Percentiles rank a stretch among this genome's conserved stretches.
Evolutionary conservation across 805 yeast genomes (phyloP).

Genomic region (Kluyveromyces starmeri): DNA sequence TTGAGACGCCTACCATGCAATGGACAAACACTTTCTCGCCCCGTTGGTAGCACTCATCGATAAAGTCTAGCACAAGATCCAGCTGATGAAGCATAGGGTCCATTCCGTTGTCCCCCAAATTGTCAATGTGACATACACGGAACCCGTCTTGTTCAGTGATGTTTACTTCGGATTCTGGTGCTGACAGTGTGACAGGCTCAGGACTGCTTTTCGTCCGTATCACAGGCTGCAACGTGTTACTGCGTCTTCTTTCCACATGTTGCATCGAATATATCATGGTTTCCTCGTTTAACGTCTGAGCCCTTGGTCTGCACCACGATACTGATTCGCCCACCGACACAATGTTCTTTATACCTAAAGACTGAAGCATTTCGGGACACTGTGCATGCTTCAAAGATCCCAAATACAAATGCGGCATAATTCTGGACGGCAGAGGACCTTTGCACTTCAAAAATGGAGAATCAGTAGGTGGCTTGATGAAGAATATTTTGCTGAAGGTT

Average conservation of each 20-base stretch:
- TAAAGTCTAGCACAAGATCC: conserved; percentile 54
- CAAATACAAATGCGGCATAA: conserved; percentile 73
- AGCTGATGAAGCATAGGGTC: conserved; percentile 61
- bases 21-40: conserved; percentile 64
- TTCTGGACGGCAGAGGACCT: conserved; percentile 79
- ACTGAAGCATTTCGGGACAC: conserved; percentile 49
- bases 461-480: conserved; percentile 20
- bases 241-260: conserved; percentile 1
- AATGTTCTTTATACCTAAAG: conserved; percentile 61
- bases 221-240: neutral
- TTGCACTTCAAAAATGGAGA: conserved; percentile 26
- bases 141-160: conserved; percentile 24
- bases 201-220: too few relatives aligned
- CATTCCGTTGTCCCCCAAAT: conserved; percentile 85
- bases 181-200: neutral
- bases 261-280: neutral
- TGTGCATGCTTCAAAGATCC: conserved; percentile 83
- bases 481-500: conserved; percentile 29
- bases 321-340: conserved; percentile 81
- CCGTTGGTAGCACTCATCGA: conserved; percentile 42
- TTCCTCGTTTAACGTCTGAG: neutral
- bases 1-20: conserved; percentile 91
- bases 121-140: conserved; percentile 46
- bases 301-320: conserved; percentile 40
- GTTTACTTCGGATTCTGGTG: neutral